Base-by-base conservation (phyloP, 352 stramenopile genomes). In the Pythium phragmitis region DNA sequence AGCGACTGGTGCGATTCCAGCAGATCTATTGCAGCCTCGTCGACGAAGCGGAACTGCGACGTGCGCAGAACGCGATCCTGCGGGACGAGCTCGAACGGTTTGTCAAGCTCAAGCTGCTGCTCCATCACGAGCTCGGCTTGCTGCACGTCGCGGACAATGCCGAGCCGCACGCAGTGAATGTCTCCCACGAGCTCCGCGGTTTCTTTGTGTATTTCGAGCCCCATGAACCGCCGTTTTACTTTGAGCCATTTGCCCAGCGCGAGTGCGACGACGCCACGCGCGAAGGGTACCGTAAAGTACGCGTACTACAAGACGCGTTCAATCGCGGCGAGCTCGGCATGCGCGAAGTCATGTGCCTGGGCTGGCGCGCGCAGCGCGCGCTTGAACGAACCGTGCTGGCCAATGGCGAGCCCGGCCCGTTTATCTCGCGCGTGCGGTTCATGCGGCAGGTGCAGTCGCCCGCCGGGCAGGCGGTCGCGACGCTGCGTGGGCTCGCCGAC, bases 201-300 rank as follows among this genome's bases (percentile, higher is more conserved):
- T 69, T 65, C 41, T 69, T 69, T 48, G 60, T 60, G 14, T 65
- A 64, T 14, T 63, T 69, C 39, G 34, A 55, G 23, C 26, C 48
- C 19, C 36, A 65, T 33, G 55, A 64, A 16, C 39, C 55, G 48
- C 63, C 63, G 39, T 69, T 69, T 28, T 69, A 69, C 33, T 69
- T 61, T 19, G 63, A 69, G 45, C 63, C 63, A 30, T 68, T 68
- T 47, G 63, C 61, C 4, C 30, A 23, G 16, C 14, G 41, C 3
- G 55, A 69, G 49, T 69, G 56, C 33, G 55, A 64, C 34, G 42
- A 12, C 3, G 30, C 43, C 23, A 61, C 49, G 16, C 26, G 56
- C 7, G 21, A 53, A 6, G 42, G 55, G 16, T 61, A 61, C 42
- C 23, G 28, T 11, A 41, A 36, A 3, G 56, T 56, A 16, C 57